Conservation (phyloP, 2,329 filamentous ascomycete species). For the Arthrocladium fulminans region DNA sequence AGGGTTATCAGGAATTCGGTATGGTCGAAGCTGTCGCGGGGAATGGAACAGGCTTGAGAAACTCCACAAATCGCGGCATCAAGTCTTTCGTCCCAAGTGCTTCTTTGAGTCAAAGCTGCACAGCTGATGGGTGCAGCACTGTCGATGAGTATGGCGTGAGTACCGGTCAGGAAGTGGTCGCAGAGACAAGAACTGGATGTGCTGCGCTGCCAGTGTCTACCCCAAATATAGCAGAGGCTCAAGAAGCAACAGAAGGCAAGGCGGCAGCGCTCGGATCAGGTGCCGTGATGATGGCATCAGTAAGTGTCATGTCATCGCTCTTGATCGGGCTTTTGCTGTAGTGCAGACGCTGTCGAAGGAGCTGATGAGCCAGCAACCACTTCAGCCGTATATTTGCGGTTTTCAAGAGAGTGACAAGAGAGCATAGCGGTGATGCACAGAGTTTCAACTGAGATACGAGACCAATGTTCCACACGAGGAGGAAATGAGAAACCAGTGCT, state of each 20-base stretch:
- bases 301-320: background rate
- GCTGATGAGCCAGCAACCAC: background rate
- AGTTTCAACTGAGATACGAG: background rate
- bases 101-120: conserved; percentile 9
- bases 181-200: conserved; percentile 1
- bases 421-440: background rate
- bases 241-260: background rate
- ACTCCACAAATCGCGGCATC: conserved; percentile 10
- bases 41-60: conserved; percentile 8
- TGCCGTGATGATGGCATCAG: background rate
- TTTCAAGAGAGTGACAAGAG: background rate
- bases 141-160: background rate
- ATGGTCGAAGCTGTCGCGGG: conserved; percentile 13
- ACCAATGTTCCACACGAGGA: background rate
- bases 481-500: background rate
- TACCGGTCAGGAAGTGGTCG: conserved; percentile 3
- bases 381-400: background rate
- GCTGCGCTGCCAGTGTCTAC: background rate
- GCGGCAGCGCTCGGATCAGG: background rate
- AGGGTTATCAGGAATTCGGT: conserved; percentile 9
- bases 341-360: background rate
- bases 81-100: conserved; percentile 11
- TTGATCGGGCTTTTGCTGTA: conserved; percentile 4
- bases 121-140: conserved; percentile 4
- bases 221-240: background rate